A percentile compares a stretch with the other conserved stretches of the same genome.
These are phyloP conservation scores for Wickerhamomyces tratensis DNA, from an alignment of 805 yeast genomes.

Conservation along the genomic window DNA sequence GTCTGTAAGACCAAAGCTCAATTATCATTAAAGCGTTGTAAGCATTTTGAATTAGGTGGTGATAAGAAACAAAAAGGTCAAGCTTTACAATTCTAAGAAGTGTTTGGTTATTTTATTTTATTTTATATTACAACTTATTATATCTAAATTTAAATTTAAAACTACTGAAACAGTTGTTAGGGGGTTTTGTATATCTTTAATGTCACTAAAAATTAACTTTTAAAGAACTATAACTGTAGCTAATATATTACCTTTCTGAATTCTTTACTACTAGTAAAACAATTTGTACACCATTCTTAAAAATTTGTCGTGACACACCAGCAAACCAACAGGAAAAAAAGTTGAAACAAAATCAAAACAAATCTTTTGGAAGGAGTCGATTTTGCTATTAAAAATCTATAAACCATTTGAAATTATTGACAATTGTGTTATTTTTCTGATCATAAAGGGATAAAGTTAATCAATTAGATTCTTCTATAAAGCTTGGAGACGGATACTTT, in stretches of 20 bases:
- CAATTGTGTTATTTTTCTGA: too few species aligned
- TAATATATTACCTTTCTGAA: too few species aligned
- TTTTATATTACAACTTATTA: not conserved
- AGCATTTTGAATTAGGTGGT: conserved; percentile 99
- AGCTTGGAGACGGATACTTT: too few species aligned
- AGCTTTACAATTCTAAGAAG: conserved; percentile 94
- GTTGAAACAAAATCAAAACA: not conserved
- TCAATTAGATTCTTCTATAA: too few species aligned
- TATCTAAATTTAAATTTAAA: not conserved
- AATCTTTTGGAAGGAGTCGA: not conserved
- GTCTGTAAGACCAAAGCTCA: conserved; percentile 98
- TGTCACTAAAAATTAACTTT: not conserved
- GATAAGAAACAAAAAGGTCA: conserved; percentile 99
- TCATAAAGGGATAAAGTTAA: too few species aligned
- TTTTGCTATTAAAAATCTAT: too few species aligned
- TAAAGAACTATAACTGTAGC: not conserved
- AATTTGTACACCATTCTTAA: too few species aligned
- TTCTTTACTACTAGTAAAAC: too few species aligned
- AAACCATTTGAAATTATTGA: too few species aligned
- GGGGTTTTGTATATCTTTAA: not conserved
- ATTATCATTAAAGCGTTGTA: conserved; percentile 97
- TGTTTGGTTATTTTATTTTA: conserved; percentile 5
- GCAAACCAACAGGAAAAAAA: too few species aligned
- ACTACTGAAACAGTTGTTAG: not conserved
- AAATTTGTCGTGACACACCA: too few species aligned